phyloP scores from a whole-genome alignment of 2,329 filamentous ascomycete species.

The Microcyclosporella mali region DNA sequence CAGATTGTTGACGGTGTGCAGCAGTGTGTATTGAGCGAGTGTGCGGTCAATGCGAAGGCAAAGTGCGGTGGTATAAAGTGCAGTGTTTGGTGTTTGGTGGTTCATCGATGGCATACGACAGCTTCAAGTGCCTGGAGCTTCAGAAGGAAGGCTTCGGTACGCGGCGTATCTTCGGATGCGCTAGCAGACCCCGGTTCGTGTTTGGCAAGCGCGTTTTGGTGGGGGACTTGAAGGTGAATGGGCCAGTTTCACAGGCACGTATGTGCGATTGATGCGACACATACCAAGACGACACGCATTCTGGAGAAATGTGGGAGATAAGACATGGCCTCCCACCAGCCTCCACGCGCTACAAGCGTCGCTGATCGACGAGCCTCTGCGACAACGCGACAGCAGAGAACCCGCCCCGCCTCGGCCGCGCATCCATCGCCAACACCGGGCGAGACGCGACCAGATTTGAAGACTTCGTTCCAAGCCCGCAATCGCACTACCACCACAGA shows the following conservation, averaged over 20 bases:
- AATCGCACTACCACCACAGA: constrained; percentile 17
- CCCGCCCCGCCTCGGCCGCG: constrained; percentile 20
- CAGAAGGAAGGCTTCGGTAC: neutral
- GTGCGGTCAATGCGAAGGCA: neutral
- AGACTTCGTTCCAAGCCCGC: constrained; percentile 12
- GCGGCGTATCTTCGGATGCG: too few relatives aligned
- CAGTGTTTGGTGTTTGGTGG: neutral
- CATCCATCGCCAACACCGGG: constrained; percentile 9
- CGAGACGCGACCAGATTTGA: constrained; percentile 14
- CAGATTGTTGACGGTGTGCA: neutral
- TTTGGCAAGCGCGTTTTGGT: too few relatives aligned
- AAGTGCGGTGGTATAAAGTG: neutral
- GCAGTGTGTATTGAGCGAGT: neutral
- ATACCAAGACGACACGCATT: too few relatives aligned
- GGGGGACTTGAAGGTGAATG: too few relatives aligned
- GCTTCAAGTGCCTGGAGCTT: constrained; percentile 1
- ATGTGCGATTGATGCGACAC: too few relatives aligned
- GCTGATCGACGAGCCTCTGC: constrained; percentile 25
- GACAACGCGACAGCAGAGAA: constrained; percentile 21
- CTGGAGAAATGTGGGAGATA: constrained; percentile 6
- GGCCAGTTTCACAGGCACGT: too few relatives aligned
- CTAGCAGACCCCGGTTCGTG: too few relatives aligned
- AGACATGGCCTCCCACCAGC: constrained; percentile 24
- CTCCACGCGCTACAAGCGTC: constrained; percentile 21
- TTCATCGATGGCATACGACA: neutral